Conservation (phyloP, 208 protist genomes). For the Crithidia thermophila region DNA sequence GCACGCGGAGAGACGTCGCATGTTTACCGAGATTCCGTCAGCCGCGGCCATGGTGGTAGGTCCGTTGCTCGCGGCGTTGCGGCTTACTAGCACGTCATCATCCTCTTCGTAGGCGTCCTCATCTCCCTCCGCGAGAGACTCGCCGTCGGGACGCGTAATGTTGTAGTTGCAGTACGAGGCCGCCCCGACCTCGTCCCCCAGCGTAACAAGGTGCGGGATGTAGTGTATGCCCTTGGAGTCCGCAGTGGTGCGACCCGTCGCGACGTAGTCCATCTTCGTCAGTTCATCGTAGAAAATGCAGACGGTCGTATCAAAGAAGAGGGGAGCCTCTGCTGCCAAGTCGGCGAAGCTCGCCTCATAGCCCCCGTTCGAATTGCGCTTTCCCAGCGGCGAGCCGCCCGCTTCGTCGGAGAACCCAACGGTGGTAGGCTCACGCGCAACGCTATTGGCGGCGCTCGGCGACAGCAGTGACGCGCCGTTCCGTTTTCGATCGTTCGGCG, state of each 20-base stretch:
- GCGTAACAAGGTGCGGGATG: slow-evolving; percentile 62
- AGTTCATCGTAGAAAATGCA: slow-evolving; percentile 70
- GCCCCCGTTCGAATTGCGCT: neutral
- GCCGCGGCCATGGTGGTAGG: slow-evolving; percentile 55
- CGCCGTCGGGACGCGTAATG: slow-evolving; percentile 24
- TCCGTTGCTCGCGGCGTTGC: slow-evolving; percentile 27
- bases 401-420: slow-evolving; percentile 7
- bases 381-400: neutral
- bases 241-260: slow-evolving; percentile 56
- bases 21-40: slow-evolving; percentile 63
- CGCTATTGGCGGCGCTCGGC: neutral
- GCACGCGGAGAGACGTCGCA: slow-evolving; percentile 52
- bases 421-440: neutral
- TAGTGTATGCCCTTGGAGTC: slow-evolving; percentile 64
- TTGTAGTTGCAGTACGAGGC: slow-evolving; percentile 62
- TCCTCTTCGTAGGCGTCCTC: slow-evolving; percentile 25
- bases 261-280: slow-evolving; percentile 72
- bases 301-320: slow-evolving; percentile 82
- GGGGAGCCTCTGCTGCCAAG: slow-evolving; percentile 24
- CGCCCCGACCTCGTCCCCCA: slow-evolving; percentile 36
- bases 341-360: slow-evolving; percentile 1
- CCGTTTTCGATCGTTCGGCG: neutral
- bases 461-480: neutral
- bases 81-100: slow-evolving; percentile 15
- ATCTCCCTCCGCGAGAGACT: neutral